A percentile compares a stretch with the other conserved stretches of the same genome.
Conservation (phyloP, 768 basidiomycete species). For the Agrocybe pediades region DNA sequence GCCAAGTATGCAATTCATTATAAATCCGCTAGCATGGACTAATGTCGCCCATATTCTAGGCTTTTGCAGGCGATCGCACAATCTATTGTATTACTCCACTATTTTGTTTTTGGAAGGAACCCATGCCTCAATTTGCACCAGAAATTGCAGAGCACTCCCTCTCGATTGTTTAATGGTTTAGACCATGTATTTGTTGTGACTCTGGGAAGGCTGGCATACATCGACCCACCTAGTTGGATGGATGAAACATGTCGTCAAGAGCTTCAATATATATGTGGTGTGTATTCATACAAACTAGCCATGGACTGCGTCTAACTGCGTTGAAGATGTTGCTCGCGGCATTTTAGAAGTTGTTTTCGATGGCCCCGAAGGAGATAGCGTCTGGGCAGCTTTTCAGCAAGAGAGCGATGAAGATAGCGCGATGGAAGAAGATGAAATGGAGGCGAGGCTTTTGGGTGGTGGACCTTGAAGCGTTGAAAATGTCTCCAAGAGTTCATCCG, state of each 20-base stretch:
- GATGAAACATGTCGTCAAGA: slow-evolving; percentile 37
- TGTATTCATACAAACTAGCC: slow-evolving; percentile 14
- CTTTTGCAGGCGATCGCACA: slow-evolving; percentile 52
- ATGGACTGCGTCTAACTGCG: slow-evolving; percentile 2
- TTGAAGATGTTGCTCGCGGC: slow-evolving; percentile 58
- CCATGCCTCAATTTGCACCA: slow-evolving; percentile 54
- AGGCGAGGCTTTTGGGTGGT: slow-evolving; percentile 44
- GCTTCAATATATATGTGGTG: slow-evolving; percentile 51
- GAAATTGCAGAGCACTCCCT: slow-evolving; percentile 56
- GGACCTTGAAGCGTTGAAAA: slow-evolving; percentile 7
- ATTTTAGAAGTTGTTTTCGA: slow-evolving; percentile 70
- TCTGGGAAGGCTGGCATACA: slow-evolving; percentile 74
- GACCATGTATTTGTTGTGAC: slow-evolving; percentile 75
- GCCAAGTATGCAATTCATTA: slow-evolving; percentile 32
- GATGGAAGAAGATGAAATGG: slow-evolving; percentile 62
- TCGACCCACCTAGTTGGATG: slow-evolving; percentile 66
- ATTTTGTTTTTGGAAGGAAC: slow-evolving; percentile 55
- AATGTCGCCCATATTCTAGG: slow-evolving; percentile 33
- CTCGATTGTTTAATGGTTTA: slow-evolving; percentile 60
- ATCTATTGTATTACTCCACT: slow-evolving; percentile 60
- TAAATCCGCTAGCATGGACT: not conserved
- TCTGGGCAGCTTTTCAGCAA: slow-evolving; percentile 62
- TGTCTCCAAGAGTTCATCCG: not conserved
- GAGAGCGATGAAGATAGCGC: slow-evolving; percentile 42
- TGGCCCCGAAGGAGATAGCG: slow-evolving; percentile 67